These are phyloP conservation scores for Debaryomyces subglobosus DNA, from an alignment of 1,139 yeast genomes.

Conservation along the genomic window DNA sequence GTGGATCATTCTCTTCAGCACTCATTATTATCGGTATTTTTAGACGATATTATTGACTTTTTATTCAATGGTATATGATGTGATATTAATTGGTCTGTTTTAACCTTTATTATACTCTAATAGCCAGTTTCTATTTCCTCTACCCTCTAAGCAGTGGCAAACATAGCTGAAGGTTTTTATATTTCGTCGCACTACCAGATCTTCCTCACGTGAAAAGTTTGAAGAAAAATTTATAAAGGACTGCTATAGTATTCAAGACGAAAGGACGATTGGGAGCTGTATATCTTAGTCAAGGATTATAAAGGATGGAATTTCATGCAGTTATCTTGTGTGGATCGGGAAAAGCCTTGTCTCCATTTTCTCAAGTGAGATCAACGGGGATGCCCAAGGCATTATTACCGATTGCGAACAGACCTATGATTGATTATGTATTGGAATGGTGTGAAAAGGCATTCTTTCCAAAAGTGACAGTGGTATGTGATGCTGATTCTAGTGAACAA, in stretches of 20 bases:
- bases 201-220: slow-evolving; percentile 8
- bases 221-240: slow-evolving; percentile 5
- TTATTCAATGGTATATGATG: background rate
- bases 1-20: slow-evolving; percentile 69
- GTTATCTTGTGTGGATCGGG: slow-evolving; percentile 89
- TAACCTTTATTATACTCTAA: background rate
- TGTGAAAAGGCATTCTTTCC: slow-evolving; percentile 84
- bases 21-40: slow-evolving; percentile 38
- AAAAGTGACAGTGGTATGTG: slow-evolving; percentile 46
- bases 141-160: slow-evolving; percentile 11
- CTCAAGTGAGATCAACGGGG: slow-evolving; percentile 61
- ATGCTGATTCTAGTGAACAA: slow-evolving; percentile 28
- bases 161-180: slow-evolving; percentile 6
- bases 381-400: slow-evolving; percentile 85
- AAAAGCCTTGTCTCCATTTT: slow-evolving; percentile 68
- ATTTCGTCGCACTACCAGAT: slow-evolving; percentile 5
- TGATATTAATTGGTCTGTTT: background rate
- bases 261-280: background rate
- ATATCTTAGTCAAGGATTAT: background rate
- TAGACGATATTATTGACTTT: background rate
- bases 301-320: slow-evolving; percentile 86
- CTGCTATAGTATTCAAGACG: background rate
- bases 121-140: background rate
- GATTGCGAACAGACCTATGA: slow-evolving; percentile 87
- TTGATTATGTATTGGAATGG: slow-evolving; percentile 89